A percentile compares a stretch with the other conserved stretches of the same genome.
Conservation (phyloP, 495 filamentous ascomycete species). For the Lentithecium fluviatile region DNA sequence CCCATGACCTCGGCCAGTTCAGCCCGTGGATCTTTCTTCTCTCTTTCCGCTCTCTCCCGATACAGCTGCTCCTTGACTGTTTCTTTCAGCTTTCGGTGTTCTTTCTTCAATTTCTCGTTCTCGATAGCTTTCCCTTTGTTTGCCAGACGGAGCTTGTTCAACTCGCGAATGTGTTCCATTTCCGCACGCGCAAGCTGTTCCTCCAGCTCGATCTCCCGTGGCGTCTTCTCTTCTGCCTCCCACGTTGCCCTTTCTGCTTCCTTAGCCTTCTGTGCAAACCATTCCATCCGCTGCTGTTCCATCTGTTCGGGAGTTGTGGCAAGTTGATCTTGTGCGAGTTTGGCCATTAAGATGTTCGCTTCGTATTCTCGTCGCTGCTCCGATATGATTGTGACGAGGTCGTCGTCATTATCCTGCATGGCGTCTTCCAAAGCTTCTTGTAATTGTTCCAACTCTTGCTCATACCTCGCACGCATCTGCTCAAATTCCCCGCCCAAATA, state of each 20-base stretch:
- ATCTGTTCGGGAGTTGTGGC: background rate
- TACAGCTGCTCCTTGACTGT: background rate
- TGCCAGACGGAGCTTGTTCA: background rate
- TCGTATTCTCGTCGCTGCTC: slow-evolving; percentile 11
- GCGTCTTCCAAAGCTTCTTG: slow-evolving; percentile 14
- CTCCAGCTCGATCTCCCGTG: slow-evolving; percentile 1
- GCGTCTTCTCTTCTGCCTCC: background rate
- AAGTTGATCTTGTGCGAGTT: slow-evolving; percentile 5
- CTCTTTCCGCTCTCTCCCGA: background rate
- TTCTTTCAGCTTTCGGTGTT: background rate
- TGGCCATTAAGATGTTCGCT: background rate
- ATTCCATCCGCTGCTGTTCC: background rate
- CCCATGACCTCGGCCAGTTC: background rate
- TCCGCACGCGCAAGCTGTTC: background rate
- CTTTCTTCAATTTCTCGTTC: background rate
- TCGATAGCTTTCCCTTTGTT: background rate
- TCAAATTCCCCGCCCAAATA: background rate
- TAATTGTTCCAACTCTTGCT: slow-evolving; percentile 1
- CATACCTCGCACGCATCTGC: background rate
- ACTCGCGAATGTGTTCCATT: slow-evolving; percentile 7
- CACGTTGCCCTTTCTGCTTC: background rate
- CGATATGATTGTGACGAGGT: slow-evolving; percentile 15
- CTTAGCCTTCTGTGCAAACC: background rate
- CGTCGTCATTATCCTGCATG: slow-evolving; percentile 9
- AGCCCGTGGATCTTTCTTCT: background rate